Percentiles rank a stretch among this genome's conserved stretches.
phyloP scores from a whole-genome alignment of 305 asterid genomes.

The Solanum hybrid region DNA sequence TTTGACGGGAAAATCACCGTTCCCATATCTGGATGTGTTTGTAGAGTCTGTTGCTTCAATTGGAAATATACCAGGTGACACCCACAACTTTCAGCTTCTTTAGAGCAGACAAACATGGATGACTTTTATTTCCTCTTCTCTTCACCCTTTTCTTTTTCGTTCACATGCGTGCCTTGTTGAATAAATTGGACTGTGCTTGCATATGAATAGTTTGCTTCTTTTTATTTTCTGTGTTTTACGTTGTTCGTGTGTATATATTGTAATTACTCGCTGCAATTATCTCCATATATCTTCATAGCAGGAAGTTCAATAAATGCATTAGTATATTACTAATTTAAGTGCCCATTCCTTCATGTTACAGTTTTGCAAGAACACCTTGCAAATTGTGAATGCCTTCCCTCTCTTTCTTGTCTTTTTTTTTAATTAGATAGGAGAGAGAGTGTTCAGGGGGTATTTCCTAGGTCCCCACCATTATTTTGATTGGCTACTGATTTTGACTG shows the following conservation, averaged over 20 bases:
- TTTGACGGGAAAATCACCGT: constrained; percentile 77
- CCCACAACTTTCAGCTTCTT: constrained; percentile 6
- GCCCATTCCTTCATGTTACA: neutral
- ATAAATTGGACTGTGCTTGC: neutral
- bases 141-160: neutral
- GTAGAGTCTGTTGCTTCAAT: constrained; percentile 57
- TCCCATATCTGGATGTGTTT: constrained; percentile 69
- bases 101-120: constrained; percentile 2
- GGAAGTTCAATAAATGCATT: neutral
- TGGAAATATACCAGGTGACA: constrained; percentile 67
- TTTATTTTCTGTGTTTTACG: neutral
- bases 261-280: neutral
- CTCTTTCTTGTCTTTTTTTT: neutral
- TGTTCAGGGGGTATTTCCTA: neutral
- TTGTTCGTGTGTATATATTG: neutral
- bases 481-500: neutral
- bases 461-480: neutral
- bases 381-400: neutral
- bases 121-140: neutral
- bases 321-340: neutral
- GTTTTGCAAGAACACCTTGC: neutral
- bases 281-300: neutral
- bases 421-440: neutral
- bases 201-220: neutral
- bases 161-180: neutral